Conservation (phyloP, 129 eudicot genomes). For the Rutidosis leptorrhynchoides region DNA sequence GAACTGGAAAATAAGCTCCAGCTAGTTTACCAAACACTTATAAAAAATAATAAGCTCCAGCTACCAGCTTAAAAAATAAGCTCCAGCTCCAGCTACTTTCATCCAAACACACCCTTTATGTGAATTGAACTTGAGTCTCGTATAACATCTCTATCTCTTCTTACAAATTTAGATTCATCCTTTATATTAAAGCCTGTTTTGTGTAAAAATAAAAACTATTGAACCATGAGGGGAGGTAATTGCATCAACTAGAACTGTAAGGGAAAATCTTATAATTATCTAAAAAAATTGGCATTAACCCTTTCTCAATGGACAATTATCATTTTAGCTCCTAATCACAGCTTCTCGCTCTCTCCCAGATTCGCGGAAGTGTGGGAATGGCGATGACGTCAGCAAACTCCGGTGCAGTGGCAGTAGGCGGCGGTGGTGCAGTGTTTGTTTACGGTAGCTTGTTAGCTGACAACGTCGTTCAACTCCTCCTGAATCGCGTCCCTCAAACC, state of each 20-base stretch:
- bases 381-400: conserved; percentile 31
- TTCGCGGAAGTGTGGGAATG: conserved; percentile 6
- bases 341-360: not conserved
- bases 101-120: too few species aligned
- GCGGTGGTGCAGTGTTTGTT: conserved; percentile 45
- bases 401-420: conserved; percentile 20
- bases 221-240: not conserved
- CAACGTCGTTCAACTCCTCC: conserved; percentile 66
- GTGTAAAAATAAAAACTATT: too few species aligned
- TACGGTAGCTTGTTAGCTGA: conserved; percentile 89
- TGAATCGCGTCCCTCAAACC: conserved; percentile 66
- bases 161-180: not conserved
- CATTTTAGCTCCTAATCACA: not conserved
- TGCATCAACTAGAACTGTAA: not conserved
- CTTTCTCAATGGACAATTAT: not conserved
- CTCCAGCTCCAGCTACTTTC: too few species aligned
- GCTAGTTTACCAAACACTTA: too few species aligned
- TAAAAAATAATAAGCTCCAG: too few species aligned
- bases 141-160: too few species aligned
- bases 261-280: not conserved
- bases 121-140: too few species aligned
- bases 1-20: too few species aligned
- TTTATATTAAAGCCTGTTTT: too few species aligned
- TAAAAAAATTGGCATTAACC: not conserved
- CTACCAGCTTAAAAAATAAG: too few species aligned